A percentile compares a stretch with the other conserved stretches of the same genome.
phyloP scores from a whole-genome alignment of 2,329 filamentous ascomycete species.

The Monosporascus sp. region DNA sequence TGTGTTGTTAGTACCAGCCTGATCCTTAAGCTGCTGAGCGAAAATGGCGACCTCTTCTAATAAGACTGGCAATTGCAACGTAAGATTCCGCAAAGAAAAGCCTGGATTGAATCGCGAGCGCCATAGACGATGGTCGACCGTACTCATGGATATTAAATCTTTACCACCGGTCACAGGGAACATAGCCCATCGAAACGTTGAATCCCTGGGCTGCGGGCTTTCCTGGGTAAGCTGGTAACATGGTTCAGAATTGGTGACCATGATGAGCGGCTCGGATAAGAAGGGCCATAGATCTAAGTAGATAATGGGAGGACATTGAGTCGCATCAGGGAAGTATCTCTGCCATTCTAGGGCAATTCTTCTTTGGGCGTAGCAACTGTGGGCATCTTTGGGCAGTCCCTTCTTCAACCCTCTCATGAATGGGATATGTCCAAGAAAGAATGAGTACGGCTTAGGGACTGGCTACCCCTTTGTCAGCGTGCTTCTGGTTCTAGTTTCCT shows the following conservation, averaged over 20 bases:
- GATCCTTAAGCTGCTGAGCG: neutral
- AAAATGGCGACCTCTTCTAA: constrained; percentile 11
- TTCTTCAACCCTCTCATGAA: neutral
- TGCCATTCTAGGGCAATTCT: constrained; percentile 5
- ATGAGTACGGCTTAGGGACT: neutral
- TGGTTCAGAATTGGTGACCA: neutral
- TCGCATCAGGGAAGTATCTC: constrained; percentile 7
- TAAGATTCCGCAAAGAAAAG: constrained; percentile 2
- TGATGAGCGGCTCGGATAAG: constrained; percentile 8
- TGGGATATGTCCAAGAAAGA: neutral
- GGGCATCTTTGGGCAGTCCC: constrained; percentile 1
- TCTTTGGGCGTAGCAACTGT: neutral
- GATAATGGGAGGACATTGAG: constrained; percentile 8
- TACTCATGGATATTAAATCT: constrained; percentile 7
- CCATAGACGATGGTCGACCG: constrained; percentile 3
- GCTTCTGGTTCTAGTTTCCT: neutral
- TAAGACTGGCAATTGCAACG: neutral
- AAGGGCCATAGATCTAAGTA: constrained; percentile 19
- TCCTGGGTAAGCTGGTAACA: constrained; percentile 9
- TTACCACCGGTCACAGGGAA: constrained; percentile 5
- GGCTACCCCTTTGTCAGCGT: neutral
- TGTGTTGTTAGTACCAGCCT: neutral
- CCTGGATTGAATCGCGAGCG: constrained; percentile 9
- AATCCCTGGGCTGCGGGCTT: constrained; percentile 6
- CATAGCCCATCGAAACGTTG: constrained; percentile 5